Evolutionary conservation across 1,284 basidiomycete genomes (phyloP).

Genomic region (Melampsora larici-populina): DNA sequence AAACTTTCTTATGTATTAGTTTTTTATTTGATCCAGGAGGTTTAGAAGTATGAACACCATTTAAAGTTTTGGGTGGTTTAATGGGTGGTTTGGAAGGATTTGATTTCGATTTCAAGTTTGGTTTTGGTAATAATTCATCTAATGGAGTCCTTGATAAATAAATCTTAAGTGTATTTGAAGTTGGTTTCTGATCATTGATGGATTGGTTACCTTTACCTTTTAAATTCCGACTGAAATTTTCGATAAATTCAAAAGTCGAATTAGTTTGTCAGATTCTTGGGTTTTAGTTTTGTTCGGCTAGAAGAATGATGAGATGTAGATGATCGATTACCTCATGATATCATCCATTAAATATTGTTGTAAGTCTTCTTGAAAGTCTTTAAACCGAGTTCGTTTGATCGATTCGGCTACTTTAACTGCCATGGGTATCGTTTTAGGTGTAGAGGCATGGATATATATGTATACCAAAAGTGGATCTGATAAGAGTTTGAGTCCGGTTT

Average conservation of each 20-base stretch:
- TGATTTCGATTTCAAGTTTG: neutral
- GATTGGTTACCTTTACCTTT: neutral
- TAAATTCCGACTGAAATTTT: conserved; percentile 1
- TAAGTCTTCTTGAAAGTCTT: conserved; percentile 21
- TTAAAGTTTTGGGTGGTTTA: neutral
- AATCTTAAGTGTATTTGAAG: conserved; percentile 6
- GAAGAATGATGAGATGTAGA: no score
- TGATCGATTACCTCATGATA: conserved; percentile 29
- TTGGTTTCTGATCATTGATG: neutral
- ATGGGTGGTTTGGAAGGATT: neutral
- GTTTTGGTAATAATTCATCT: conserved; percentile 30
- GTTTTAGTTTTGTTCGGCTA: no score
- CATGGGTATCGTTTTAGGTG: neutral
- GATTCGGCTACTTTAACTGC: conserved; percentile 10
- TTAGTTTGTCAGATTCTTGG: no score
- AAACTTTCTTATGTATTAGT: no score
- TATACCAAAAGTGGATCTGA: conserved; percentile 34
- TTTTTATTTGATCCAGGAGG: no score
- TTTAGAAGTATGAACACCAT: neutral
- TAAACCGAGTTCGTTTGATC: conserved; percentile 14
- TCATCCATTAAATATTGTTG: conserved; percentile 36
- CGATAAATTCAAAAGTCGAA: no score
- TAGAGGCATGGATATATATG: conserved; percentile 10
- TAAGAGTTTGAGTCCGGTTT: conserved; percentile 17
- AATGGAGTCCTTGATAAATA: conserved; percentile 30